Percentiles rank a stretch among this genome's conserved stretches.
These are phyloP conservation scores for Pythium sp. DNA, from an alignment of 352 stramenopile genomes.

Conservation along the genomic window DNA sequence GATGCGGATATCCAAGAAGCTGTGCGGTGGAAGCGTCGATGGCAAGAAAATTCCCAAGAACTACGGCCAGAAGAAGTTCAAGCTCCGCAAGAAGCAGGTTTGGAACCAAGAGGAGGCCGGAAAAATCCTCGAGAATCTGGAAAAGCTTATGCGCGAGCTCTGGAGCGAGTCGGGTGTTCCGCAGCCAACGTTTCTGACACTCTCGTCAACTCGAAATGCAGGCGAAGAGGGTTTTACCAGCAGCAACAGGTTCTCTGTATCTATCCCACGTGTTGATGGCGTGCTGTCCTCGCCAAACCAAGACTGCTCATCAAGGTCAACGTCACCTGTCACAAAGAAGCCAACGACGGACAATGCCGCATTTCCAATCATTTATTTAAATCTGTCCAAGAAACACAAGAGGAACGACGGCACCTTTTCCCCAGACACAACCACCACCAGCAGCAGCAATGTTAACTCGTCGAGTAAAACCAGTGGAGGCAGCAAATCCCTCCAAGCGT, in stretches of 20 bases:
- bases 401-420: neutral
- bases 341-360: slow-evolving; percentile 50
- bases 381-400: slow-evolving; percentile 68
- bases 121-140: slow-evolving; percentile 38
- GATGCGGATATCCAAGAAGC: slow-evolving; percentile 83
- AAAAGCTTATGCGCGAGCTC: slow-evolving; percentile 48
- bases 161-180: slow-evolving; percentile 55
- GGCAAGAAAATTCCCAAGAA: slow-evolving; percentile 73
- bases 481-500: neutral
- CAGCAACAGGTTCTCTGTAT: neutral
- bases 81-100: slow-evolving; percentile 52
- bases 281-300: slow-evolving; percentile 2
- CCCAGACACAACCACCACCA: neutral
- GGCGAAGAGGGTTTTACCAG: slow-evolving; percentile 21
- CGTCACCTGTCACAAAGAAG: slow-evolving; percentile 19
- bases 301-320: neutral
- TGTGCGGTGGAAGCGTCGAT: slow-evolving; percentile 67
- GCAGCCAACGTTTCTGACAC: slow-evolving; percentile 51
- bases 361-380: slow-evolving; percentile 82
- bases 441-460: neutral
- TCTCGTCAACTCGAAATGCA: slow-evolving; percentile 60
- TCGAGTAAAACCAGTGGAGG: neutral
- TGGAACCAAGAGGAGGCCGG: slow-evolving; percentile 52
- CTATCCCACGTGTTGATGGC: neutral
- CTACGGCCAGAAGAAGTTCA: slow-evolving; percentile 79